Evolutionary conservation across 352 stramenopile genomes (phyloP).

Genomic region (Peronospora farinosa): DNA sequence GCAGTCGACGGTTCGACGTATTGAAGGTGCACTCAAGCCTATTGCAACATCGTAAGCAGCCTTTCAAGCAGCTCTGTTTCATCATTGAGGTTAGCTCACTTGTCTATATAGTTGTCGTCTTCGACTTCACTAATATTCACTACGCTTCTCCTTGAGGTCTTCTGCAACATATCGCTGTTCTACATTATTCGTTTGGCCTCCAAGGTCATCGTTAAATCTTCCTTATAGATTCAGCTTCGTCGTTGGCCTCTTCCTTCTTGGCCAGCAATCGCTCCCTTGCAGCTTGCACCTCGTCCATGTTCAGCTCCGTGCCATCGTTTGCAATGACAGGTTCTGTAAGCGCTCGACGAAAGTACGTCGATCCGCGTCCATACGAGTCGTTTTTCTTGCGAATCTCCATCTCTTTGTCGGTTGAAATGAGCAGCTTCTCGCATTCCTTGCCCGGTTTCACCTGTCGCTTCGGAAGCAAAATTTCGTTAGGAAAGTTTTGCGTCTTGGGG

Average conservation of each 20-base stretch:
- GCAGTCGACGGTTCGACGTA: constrained; percentile 52
- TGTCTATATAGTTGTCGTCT: constrained; percentile 9
- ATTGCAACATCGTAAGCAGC: constrained; percentile 39
- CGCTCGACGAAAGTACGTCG: constrained; percentile 73
- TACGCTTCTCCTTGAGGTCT: constrained; percentile 1
- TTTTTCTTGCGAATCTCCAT: constrained; percentile 77
- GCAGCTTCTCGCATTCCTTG: constrained; percentile 41
- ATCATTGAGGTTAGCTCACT: constrained; percentile 7
- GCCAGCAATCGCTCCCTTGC: constrained; percentile 37
- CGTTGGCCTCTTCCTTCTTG: constrained; percentile 30
- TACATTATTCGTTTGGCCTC: constrained; percentile 10
- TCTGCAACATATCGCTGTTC: constrained; percentile 1
- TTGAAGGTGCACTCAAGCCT: constrained; percentile 59
- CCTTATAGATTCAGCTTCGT: constrained; percentile 21
- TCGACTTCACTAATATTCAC: constrained; percentile 22
- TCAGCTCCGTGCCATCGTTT: constrained; percentile 71
- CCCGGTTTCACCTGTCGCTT: constrained; percentile 78
- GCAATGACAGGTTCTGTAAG: constrained; percentile 73
- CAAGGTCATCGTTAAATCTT: constrained; percentile 15
- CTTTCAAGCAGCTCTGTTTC: not conserved
- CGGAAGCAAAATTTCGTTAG: constrained; percentile 55
- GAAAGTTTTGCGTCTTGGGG: constrained; percentile 72
- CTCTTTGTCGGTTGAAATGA: constrained; percentile 52
- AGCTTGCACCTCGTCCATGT: constrained; percentile 74
- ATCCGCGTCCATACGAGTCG: constrained; percentile 69